Evolutionary conservation across 768 basidiomycete species (phyloP).

Genomic region (Termitomyces sp.): DNA sequence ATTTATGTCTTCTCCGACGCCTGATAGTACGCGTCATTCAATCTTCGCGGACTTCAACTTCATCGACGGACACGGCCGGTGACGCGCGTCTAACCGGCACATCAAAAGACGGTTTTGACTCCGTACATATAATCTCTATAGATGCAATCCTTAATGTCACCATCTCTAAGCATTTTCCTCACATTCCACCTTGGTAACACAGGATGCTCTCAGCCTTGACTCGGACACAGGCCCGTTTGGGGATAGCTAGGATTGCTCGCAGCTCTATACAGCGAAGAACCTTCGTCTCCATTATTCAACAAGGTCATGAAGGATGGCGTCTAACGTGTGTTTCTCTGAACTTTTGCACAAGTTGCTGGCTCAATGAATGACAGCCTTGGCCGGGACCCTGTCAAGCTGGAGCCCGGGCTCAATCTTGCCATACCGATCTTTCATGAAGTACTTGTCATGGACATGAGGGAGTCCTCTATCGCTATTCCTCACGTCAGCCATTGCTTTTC

Average conservation of each 20-base stretch:
- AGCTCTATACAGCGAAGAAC: conserved; percentile 16
- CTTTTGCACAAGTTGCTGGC: not conserved
- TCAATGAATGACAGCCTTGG: conserved; percentile 29
- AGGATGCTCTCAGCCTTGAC: conserved; percentile 2
- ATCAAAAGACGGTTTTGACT: not conserved
- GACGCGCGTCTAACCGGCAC: not conserved
- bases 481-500: conserved; percentile 22
- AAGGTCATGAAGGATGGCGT: conserved; percentile 49
- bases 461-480: conserved; percentile 39
- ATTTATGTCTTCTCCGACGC: not conserved
- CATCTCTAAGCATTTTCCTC: not conserved
- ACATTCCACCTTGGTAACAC: not conserved
- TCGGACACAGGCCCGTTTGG: not conserved
- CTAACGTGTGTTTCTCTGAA: conserved; percentile 25
- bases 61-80: not conserved
- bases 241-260: not conserved
- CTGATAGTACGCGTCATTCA: not conserved
- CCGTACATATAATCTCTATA: not conserved
- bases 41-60: not conserved
- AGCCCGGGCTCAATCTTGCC: conserved; percentile 38
- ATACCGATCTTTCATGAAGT: conserved; percentile 42
- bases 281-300: conserved; percentile 44
- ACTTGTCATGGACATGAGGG: conserved; percentile 39
- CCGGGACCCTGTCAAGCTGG: conserved; percentile 34
- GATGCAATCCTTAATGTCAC: not conserved